Base-by-base conservation (phyloP, 768 basidiomycete genomes). In the Serendipita vermifera region DNA sequence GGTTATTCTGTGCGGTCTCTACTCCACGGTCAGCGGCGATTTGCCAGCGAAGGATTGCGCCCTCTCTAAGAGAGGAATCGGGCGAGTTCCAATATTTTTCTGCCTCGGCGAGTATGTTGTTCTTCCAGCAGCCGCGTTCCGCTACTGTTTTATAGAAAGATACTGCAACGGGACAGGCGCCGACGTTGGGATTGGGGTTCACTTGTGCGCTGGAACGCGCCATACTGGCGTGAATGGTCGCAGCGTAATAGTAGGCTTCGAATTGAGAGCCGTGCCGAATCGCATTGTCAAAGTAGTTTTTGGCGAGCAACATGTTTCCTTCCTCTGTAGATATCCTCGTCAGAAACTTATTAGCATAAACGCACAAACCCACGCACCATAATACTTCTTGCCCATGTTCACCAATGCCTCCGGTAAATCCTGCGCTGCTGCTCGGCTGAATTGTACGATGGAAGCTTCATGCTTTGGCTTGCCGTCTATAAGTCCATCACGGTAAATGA, bases 211-310 rank as follows among this genome's bases (percentile, higher is more conserved):
- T 3, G 65, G 68, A 7, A 70, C 60, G 20, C 67, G 71, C 15
- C 73, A 73, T 40, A 27, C 73, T 65, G 27, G 83, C 76, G 59
- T 96, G 81, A 13, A 96, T 82, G 60, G 83, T 78, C 22, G 87
- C 92, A 7, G 96, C 78, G 64, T 96, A 92, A 69, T 92, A 94
- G 69, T 87, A 94, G 1, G 93, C 86, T 65, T 99, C 93, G 58
- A 94, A 91, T 0, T 87, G 85, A 3, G 94, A 93, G 3, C 94
- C 96, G 60, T 80, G 76, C 1, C 86, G 80, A 43, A 94, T 72
- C 2, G 93, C 96, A 24, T 75, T 76, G 67, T 98, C 89, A 62
- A 98, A 87, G 64, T 82, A 82, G 1, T 78, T 75, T 1, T 74
- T 77, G 0, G 93, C 92, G 3, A 76, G 60, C 24, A 71, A 68